These are phyloP conservation scores for Trametes elegans DNA, from an alignment of 768 basidiomycete genomes.

Conservation along the genomic window DNA sequence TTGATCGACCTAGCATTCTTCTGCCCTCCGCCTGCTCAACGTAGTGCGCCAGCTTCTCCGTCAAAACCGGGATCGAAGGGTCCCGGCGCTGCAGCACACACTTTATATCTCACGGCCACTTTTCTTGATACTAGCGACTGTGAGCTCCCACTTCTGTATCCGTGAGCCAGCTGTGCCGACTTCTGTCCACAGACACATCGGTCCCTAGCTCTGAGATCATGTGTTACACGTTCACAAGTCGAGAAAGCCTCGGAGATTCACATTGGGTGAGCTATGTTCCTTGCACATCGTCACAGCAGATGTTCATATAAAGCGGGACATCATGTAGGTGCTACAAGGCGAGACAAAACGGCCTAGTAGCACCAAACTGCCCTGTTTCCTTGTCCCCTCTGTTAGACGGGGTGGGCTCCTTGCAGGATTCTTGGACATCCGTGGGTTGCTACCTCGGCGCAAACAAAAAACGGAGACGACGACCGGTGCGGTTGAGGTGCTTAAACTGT, in stretches of 20 bases:
- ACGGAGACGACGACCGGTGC: constrained; percentile 48
- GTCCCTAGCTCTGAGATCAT: constrained; percentile 38
- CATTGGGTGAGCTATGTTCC: constrained; percentile 42
- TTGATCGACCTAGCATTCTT: constrained; percentile 50
- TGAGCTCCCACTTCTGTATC: constrained; percentile 30
- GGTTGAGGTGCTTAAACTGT: constrained; percentile 55
- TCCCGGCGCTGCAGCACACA: constrained; percentile 24
- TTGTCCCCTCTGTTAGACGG: constrained; percentile 37
- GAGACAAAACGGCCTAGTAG: constrained; percentile 38
- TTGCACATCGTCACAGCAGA: no score
- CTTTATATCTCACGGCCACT: constrained; percentile 49
- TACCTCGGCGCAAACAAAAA: constrained; percentile 32
- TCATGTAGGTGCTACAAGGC: constrained; percentile 4
- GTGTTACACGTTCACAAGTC: constrained; percentile 30
- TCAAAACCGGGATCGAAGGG: constrained; percentile 22
- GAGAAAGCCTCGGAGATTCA: constrained; percentile 21
- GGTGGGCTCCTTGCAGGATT: constrained; percentile 45
- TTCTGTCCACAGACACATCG: constrained; percentile 28
- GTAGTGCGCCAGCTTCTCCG: constrained; percentile 19
- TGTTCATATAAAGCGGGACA: no score
- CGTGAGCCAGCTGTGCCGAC: neutral
- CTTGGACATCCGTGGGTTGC: constrained; percentile 44
- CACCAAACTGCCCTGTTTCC: constrained; percentile 45
- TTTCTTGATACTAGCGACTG: constrained; percentile 64
- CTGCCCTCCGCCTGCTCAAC: constrained; percentile 4